Evolutionary conservation across 1,284 basidiomycete genomes (phyloP).

Genomic region (Cutaneotrichosporon daszewskae): DNA sequence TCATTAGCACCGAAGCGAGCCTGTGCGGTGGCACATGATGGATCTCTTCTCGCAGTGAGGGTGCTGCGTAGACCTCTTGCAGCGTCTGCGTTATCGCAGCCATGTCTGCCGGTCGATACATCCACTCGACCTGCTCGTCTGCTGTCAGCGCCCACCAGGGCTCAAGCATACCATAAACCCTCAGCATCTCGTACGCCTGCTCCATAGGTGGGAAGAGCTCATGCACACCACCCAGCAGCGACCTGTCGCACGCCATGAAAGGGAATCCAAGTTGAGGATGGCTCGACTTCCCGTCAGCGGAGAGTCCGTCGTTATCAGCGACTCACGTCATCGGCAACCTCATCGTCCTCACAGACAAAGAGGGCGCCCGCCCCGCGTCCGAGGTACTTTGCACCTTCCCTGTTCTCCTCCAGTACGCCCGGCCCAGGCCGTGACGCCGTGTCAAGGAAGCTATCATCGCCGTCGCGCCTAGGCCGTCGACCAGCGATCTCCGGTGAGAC

Average conservation of each 20-base stretch:
- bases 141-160: neutral
- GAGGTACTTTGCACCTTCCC: conserved; percentile 16
- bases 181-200: conserved; percentile 9
- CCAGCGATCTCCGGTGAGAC: conserved; percentile 11
- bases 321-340: conserved; percentile 8
- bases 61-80: conserved; percentile 11
- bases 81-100: conserved; percentile 7
- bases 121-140: conserved; percentile 23
- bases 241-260: conserved; percentile 12
- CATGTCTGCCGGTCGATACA: conserved; percentile 20
- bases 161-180: conserved; percentile 11
- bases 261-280: conserved; percentile 11
- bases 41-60: conserved; percentile 12
- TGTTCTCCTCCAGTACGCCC: conserved; percentile 11
- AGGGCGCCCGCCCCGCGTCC: conserved; percentile 22
- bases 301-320: neutral
- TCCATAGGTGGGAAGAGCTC: conserved; percentile 12
- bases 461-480: too few relatives aligned
- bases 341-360: conserved; percentile 18
- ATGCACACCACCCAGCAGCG: conserved; percentile 5
- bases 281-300: conserved; percentile 15
- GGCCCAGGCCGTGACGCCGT: conserved; percentile 9
- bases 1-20: conserved; percentile 16
- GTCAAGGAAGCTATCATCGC: conserved; percentile 16
- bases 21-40: conserved; percentile 18